Base-by-base conservation (phyloP, 805 yeast genomes). In the Candida multigemmis region DNA sequence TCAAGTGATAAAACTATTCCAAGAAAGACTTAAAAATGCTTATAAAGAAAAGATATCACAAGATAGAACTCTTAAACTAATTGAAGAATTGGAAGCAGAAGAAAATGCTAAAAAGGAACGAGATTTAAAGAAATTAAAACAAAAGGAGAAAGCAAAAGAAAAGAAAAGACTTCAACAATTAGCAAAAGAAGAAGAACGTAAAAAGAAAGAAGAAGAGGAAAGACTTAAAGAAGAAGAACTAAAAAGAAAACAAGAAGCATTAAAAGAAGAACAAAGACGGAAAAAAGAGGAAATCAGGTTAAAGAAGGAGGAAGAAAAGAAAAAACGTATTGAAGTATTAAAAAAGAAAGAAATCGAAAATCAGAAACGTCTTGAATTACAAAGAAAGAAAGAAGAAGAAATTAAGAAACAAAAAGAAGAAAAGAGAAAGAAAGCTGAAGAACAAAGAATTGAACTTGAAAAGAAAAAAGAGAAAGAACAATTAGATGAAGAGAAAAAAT, bases 1-100 rank as follows among this genome's bases (percentile, higher is more conserved):
- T 28, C 80, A 85, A 30, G 82, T 87, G 1, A 78, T 91, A 4
- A 74, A 83, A 28, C 63, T 84, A 46, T 68, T 87, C 40, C 83
- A 81, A 42, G 76, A 73, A 38, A 68, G 85, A 23, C 69, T 87
- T 17, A 62, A 81, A 42, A 72, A 68, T 16, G 83, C 94, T 1
- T 86, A 77, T 45, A 80, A 81, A 35, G 87, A 79, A 41, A 79
- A 74, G 37, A 71, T 80, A 25, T 87, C 94, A 8, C 84, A 79
- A 33, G 91, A 81, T 40, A 65, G 77, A 32, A 68, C 79, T 7
- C 57, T 65, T 31, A 70, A 67, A 33, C 60, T 80, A 35, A 61
- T 80, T 33, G 74, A 68, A 44, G 89, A 80, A 42, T 56, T 79
- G 23, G 86, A 79, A 37, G 77, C 74, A 6, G 89, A 78, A 50